Percentiles rank a stretch among this genome's conserved stretches.
Evolutionary conservation across 2,329 filamentous ascomycete genomes (phyloP).

Genomic region (Mycocentrospora acerina): DNA sequence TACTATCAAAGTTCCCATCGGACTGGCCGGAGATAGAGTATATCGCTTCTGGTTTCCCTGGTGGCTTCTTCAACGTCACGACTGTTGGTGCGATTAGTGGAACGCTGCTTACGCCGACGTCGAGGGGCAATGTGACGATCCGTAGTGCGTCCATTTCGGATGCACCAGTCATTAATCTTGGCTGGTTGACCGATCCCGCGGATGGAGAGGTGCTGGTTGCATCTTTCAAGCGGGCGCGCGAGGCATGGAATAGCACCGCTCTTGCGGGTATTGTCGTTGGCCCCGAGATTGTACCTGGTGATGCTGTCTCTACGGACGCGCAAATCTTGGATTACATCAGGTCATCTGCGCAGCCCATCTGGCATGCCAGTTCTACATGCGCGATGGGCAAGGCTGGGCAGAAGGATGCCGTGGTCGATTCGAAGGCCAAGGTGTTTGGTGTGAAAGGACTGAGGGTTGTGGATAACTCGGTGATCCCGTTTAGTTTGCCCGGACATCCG

Average conservation of each 20-base stretch:
- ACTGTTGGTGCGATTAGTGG: constrained; percentile 18
- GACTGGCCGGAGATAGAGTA: constrained; percentile 27
- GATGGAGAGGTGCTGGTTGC: constrained; percentile 37
- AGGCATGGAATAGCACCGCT: constrained; percentile 22
- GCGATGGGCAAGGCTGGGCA: constrained; percentile 31
- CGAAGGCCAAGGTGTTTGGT: constrained; percentile 36
- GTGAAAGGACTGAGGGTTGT: constrained; percentile 38
- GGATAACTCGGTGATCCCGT: constrained; percentile 35
- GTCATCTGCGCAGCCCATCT: constrained; percentile 13
- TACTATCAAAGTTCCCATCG: constrained; percentile 13
- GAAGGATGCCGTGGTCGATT: constrained; percentile 36
- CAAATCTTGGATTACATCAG: constrained; percentile 39
- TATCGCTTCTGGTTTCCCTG: constrained; percentile 17
- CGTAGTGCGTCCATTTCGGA: constrained; percentile 24
- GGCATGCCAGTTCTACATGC: constrained; percentile 23
- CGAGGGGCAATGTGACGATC: constrained; percentile 37
- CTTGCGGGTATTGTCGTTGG: constrained; percentile 23
- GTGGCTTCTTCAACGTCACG: constrained; percentile 11
- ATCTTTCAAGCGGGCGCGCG: constrained; percentile 33
- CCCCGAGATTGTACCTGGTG: constrained; percentile 30
- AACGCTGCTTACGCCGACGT: constrained; percentile 13
- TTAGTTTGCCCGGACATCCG: constrained; percentile 40
- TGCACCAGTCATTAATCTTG: constrained; percentile 36
- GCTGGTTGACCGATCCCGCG: constrained; percentile 33
- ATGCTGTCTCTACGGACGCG: constrained; percentile 18